phyloP scores from a whole-genome alignment of 2,329 filamentous ascomycete species.

The Coniochaeta ligniaria region DNA sequence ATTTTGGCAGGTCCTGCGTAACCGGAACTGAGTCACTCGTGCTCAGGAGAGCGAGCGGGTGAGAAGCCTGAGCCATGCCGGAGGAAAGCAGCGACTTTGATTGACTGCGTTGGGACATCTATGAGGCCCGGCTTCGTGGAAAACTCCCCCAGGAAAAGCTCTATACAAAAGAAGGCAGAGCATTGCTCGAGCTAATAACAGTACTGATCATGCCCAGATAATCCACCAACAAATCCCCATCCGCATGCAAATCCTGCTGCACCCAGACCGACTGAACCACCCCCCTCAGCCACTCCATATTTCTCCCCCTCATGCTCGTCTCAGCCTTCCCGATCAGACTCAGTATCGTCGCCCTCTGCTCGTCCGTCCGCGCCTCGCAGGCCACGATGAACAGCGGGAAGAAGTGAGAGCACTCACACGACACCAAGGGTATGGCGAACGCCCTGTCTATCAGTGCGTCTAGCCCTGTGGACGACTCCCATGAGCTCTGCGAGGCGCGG shows the following conservation, averaged over 20 bases:
- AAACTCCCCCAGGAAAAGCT: no score
- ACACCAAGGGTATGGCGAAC: constrained; percentile 7
- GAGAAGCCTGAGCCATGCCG: no score
- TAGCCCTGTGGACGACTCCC: constrained; percentile 11
- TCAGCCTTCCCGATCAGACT: constrained; percentile 21
- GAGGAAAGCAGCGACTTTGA: no score
- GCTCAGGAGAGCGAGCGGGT: no score
- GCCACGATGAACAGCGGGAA: constrained; percentile 26
- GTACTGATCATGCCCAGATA: constrained; percentile 18
- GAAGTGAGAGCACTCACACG: constrained; percentile 19
- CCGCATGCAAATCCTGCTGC: constrained; percentile 24
- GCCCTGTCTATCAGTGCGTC: constrained; percentile 11
- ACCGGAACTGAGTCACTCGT: no score
- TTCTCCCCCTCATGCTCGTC: constrained; percentile 9
- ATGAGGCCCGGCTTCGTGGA: no score
- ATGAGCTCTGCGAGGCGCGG: constrained; percentile 15
- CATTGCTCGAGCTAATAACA: constrained; percentile 13
- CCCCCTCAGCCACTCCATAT: constrained; percentile 12
- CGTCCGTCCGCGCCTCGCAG: constrained; percentile 25
- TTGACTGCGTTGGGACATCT: no score
- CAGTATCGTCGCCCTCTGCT: constrained; percentile 21
- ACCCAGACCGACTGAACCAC: constrained; percentile 23
- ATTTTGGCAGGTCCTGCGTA: no score
- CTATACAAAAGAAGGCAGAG: constrained; percentile 14
- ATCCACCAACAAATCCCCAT: constrained; percentile 19